Percentiles rank a stretch among this genome's conserved stretches.
Conservation (phyloP, 1,139 yeast genomes). For the Geotrichum bryndzae region DNA sequence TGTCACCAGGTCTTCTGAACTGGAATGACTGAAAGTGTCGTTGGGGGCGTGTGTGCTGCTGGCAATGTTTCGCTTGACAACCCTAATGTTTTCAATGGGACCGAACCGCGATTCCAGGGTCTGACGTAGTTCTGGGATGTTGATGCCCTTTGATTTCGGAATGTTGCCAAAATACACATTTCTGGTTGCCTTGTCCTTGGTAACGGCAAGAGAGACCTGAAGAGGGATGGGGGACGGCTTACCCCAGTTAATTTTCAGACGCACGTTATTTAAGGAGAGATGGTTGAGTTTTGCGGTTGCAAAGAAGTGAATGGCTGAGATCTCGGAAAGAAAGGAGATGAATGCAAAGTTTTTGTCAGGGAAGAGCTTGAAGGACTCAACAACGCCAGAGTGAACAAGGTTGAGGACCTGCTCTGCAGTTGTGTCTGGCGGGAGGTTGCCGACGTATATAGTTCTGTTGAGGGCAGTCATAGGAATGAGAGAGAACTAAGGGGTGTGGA, state of each 20-base stretch:
- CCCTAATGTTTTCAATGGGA: not conserved
- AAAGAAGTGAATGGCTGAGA: slow-evolving; percentile 43
- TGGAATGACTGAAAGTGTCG: slow-evolving; percentile 43
- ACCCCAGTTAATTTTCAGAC: slow-evolving; percentile 60
- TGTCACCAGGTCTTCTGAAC: slow-evolving; percentile 76
- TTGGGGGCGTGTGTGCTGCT: not conserved
- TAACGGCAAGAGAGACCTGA: slow-evolving; percentile 64
- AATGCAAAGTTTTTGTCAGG: slow-evolving; percentile 46
- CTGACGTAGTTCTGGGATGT: slow-evolving; percentile 52
- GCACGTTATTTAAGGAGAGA: slow-evolving; percentile 42
- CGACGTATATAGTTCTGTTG: slow-evolving; percentile 77
- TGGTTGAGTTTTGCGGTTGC: slow-evolving; percentile 46
- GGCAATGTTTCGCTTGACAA: not conserved
- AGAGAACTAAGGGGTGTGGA: not conserved
- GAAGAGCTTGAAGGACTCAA: slow-evolving; percentile 60
- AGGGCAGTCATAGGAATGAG: not conserved
- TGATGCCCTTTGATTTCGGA: slow-evolving; percentile 41
- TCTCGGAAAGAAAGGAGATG: slow-evolving; percentile 44
- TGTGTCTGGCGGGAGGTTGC: slow-evolving; percentile 75
- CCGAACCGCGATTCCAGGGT: not conserved
- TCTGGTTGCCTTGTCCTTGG: slow-evolving; percentile 84
- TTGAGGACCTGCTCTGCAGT: slow-evolving; percentile 77
- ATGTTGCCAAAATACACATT: slow-evolving; percentile 79
- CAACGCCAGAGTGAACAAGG: slow-evolving; percentile 84
- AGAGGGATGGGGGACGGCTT: slow-evolving; percentile 59